Base-by-base conservation (phyloP, 345 rosid species). In the Eucalyptus paniculata region DNA sequence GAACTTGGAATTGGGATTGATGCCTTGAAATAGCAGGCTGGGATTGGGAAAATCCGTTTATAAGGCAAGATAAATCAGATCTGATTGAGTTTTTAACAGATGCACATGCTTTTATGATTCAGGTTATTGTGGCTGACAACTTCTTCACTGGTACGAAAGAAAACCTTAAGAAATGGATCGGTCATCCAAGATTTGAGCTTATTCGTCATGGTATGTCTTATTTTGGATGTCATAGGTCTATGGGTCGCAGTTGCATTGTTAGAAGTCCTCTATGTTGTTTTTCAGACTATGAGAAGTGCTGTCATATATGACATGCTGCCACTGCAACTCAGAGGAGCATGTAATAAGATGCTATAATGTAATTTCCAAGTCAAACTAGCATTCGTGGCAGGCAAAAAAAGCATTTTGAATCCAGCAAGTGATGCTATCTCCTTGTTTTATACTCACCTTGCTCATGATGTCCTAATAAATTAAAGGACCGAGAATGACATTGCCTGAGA, bases 111-210 rank as follows among this genome's bases (percentile, higher is more conserved):
- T 86, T 24, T 87, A 49, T 40, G 50, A 37, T 65, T 17, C 89
- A 96, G 99, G 99, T 97, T 51, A 91, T 95, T 88, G 99, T 97
- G 86, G 99, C 88, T 87, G 99, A 97, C 89, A 97, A 97, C 92
- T 97, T 94, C 91, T 97, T 96, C 93, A 96, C 99, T 83, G 99
- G 99, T 83, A 94, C 97, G 7, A 97, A 96, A 91, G 99, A 97
- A 88, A 97, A 97, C 93, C 94, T 97, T 62, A 96, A 89, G 92
- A 97, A 94, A 91, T 97, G 99, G 99, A 96, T 97, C 8, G 99
- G 98, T 87, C 99, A 97, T 90, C 99, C 99, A 2, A 97, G 99
- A 93, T 97, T 97, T 92, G 99, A 97, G 93, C 98, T 97, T 49
- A 95, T 97, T 65, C 99, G 99, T 87, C 99, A 97, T 49, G 99